These are phyloP conservation scores for Phylloboletellus chloephorus DNA, from an alignment of 1,284 basidiomycete genomes.

Conservation along the genomic window DNA sequence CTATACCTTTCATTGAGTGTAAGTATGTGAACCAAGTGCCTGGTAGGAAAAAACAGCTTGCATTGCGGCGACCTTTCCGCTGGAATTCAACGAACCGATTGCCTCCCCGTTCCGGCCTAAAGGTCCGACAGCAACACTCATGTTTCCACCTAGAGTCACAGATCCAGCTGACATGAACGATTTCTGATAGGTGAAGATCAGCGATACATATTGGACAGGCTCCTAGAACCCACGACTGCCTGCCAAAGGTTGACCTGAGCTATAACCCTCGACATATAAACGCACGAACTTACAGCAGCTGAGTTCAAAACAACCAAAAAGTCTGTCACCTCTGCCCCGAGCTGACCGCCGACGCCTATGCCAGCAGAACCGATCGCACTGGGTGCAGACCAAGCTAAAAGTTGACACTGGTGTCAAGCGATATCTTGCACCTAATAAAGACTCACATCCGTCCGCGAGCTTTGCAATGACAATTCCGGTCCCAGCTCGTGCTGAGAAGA, in stretches of 20 bases:
- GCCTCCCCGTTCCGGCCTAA: conserved; percentile 95
- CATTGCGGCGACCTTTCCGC: conserved; percentile 91
- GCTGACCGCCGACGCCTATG: conserved; percentile 81
- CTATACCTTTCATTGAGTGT: conserved; percentile 59
- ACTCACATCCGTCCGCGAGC: conserved; percentile 78
- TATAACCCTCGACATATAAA: conserved; percentile 11
- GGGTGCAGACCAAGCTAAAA: conserved; percentile 85
- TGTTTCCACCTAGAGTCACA: conserved; percentile 88
- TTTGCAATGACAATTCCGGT: conserved; percentile 90
- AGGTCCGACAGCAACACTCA: conserved; percentile 90
- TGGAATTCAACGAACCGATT: conserved; percentile 78
- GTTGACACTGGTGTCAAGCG: conserved; percentile 1
- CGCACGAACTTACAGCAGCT: conserved; percentile 48
- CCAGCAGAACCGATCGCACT: conserved; percentile 96
- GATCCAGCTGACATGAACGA: conserved; percentile 96
- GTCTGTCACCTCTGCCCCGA: conserved; percentile 88
- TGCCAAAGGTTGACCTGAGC: conserved; percentile 22
- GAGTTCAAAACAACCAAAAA: conserved; percentile 92
- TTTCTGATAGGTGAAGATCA: conserved; percentile 40
- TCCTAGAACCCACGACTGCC: conserved; percentile 52
- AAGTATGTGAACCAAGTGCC: conserved; percentile 4
- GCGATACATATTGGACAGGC: conserved; percentile 5
- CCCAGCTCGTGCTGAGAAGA: conserved; percentile 79
- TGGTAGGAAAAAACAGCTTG: conserved; percentile 32
- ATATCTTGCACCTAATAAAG: neutral